phyloP scores from a whole-genome alignment of 2,329 filamentous ascomycete genomes.

The Zasmidium citrigriseum region DNA sequence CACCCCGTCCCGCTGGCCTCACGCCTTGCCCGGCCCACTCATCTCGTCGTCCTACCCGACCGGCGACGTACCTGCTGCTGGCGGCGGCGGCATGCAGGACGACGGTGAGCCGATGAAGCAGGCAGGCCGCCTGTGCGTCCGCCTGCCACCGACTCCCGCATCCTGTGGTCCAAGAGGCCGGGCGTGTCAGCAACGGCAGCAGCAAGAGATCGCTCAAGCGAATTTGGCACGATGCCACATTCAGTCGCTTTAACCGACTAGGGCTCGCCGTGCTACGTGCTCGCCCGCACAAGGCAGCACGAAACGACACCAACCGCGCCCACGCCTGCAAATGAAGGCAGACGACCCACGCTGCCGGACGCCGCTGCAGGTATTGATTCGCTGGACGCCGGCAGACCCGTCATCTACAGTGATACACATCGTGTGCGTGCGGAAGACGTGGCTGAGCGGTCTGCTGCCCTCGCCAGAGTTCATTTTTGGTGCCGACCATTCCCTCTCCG shows the following conservation, averaged over 20 bases:
- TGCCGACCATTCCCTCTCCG: background rate
- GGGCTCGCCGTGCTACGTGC: slow-evolving; percentile 2
- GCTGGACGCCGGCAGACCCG: slow-evolving; percentile 18
- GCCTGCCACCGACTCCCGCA: background rate
- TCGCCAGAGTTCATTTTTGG: slow-evolving; percentile 7
- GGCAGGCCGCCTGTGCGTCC: background rate
- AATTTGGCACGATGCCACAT: slow-evolving; percentile 13
- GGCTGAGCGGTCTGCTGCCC: slow-evolving; percentile 12
- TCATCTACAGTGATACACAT: slow-evolving; percentile 15
- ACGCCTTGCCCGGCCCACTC: slow-evolving; percentile 1
- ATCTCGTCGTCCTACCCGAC: slow-evolving; percentile 15
- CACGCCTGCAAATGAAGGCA: background rate
- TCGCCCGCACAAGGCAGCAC: slow-evolving; percentile 1
- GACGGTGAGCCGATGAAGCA: slow-evolving; percentile 12
- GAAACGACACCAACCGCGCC: background rate
- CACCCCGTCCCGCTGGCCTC: slow-evolving; percentile 7
- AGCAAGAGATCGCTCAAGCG: slow-evolving; percentile 2
- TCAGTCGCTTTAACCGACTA: slow-evolving; percentile 9
- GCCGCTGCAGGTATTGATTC: slow-evolving; percentile 10
- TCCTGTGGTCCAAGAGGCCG: background rate
- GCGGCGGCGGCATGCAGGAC: no score
- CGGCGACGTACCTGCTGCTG: slow-evolving; percentile 51
- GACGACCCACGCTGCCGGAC: slow-evolving; percentile 10
- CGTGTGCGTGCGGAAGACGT: slow-evolving; percentile 16
- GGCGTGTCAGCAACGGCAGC: slow-evolving; percentile 1